Evolutionary conservation across 768 basidiomycete genomes (phyloP).

Genomic region (Tylopilus rubrobrunneus): DNA sequence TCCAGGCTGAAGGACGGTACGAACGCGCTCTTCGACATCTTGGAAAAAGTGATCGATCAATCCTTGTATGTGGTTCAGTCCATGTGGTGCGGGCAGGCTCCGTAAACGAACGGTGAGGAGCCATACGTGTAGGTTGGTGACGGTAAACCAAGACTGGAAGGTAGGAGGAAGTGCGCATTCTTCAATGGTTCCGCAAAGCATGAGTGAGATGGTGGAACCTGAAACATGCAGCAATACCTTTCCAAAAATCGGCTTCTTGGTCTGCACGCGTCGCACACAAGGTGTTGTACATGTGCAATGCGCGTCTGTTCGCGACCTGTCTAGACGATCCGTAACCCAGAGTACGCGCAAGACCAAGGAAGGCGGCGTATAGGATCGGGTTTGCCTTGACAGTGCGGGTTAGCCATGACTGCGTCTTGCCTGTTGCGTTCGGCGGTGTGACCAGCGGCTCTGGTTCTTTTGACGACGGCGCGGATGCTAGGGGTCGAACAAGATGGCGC

Average conservation of each 20-base stretch:
- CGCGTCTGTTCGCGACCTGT: slow-evolving; percentile 58
- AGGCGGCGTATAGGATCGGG: slow-evolving; percentile 41
- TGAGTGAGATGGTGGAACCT: not conserved
- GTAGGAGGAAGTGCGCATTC: slow-evolving; percentile 86
- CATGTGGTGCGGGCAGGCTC: slow-evolving; percentile 66
- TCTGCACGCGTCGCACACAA: slow-evolving; percentile 57
- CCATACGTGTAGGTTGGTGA: slow-evolving; percentile 92
- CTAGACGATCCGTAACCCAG: slow-evolving; percentile 61
- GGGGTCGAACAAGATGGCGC: slow-evolving; percentile 8
- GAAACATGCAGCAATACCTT: slow-evolving; percentile 41
- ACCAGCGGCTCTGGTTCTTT: slow-evolving; percentile 4
- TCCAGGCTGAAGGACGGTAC: slow-evolving; percentile 68
- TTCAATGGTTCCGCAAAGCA: slow-evolving; percentile 27
- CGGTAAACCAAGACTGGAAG: slow-evolving; percentile 95
- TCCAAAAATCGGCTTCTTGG: slow-evolving; percentile 60
- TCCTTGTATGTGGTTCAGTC: slow-evolving; percentile 68
- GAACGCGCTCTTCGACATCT: slow-evolving; percentile 87
- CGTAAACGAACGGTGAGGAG: slow-evolving; percentile 85
- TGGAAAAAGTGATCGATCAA: slow-evolving; percentile 94
- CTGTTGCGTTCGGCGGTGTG: not conserved
- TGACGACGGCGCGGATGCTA: slow-evolving; percentile 9
- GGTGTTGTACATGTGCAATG: slow-evolving; percentile 53
- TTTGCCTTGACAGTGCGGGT: slow-evolving; percentile 50
- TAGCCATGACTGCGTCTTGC: slow-evolving; percentile 47
- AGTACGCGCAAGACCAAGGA: slow-evolving; percentile 44